Base-by-base conservation (phyloP, 2,329 filamentous ascomycete genomes). In the Neonectria neomacrospora region DNA sequence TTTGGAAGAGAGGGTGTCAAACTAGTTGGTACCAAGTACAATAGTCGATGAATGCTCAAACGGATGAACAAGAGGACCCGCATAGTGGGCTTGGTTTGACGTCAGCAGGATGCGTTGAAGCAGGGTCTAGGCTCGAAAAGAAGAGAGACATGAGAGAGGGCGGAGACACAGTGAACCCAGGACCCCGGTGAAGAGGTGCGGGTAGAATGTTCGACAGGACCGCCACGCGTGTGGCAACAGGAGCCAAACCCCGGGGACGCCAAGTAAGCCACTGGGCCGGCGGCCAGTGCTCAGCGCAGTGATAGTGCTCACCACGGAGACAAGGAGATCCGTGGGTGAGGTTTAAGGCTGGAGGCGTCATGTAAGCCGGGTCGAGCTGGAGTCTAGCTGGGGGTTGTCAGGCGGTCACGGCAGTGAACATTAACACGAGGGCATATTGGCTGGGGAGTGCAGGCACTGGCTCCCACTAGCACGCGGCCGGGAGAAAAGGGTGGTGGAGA, bases 131-230 rank as follows among this genome's bases (percentile, higher is more conserved):
- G 30, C 44, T 53, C 39, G 56, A 56, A 47, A 10, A 48, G 52
- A 61, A 53, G 44, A 58, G 50, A 59, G 45, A 52, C 34, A 54
- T 37, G 57, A 50, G 45, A 39, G 58, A 56, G 45, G 23, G 54
- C 26, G 54, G 54, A 61, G 53, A 68, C 53, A 69, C 54, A 22
- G 28, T 48, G 48, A 60, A 67, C 58, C 69, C 64, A 65, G 62
- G 16, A 51, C 55, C 44, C 6, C 48, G 67, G 67, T 63, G 62
- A 64, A 51, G 28, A 64, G 56, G 68, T 60, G 58, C 53, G 67
- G 62, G 64, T 61, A 60, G 54, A 61, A 69, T 62, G 53, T 67
- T 71, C 62, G 67, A 71, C 39, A 69, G 56, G 54, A 34, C 64
- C 57, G 58, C 67, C 67, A 73, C 53, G 32, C 65, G 64, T 60